Conservation (phyloP, 2,329 filamentous ascomycete genomes). For the Ilyonectria sp. region DNA sequence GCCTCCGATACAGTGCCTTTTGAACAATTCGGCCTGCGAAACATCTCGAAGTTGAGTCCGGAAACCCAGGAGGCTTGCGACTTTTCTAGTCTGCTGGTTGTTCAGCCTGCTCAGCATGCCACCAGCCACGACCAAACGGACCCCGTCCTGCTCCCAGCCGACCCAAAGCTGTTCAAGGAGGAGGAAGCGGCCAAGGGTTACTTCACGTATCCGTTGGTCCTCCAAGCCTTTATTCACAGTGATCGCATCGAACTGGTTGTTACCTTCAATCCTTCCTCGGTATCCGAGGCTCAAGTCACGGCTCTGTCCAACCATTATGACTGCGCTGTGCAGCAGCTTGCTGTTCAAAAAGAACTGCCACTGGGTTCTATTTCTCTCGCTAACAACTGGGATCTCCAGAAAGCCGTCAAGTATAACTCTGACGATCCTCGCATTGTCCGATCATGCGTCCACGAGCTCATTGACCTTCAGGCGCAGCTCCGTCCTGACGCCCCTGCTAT, state of each 20-base stretch:
- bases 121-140: not conserved
- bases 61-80: slow-evolving; percentile 36
- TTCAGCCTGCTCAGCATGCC: slow-evolving; percentile 38
- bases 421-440: slow-evolving; percentile 5
- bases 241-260: slow-evolving; percentile 13
- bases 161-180: not conserved
- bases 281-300: slow-evolving; percentile 1
- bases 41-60: slow-evolving; percentile 36
- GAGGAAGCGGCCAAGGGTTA: slow-evolving; percentile 1
- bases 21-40: slow-evolving; percentile 40
- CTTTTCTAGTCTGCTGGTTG: slow-evolving; percentile 50
- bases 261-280: not conserved
- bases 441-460: slow-evolving; percentile 38
- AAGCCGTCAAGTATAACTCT: not conserved
- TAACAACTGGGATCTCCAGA: slow-evolving; percentile 4
- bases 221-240: not conserved
- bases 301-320: slow-evolving; percentile 6
- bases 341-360: not conserved
- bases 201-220: slow-evolving; percentile 12
- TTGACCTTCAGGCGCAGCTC: slow-evolving; percentile 26
- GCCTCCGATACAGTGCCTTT: slow-evolving; percentile 34
- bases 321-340: not conserved
- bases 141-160: not conserved
- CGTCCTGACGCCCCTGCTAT: slow-evolving; percentile 38
- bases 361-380: not conserved